Base-by-base conservation (phyloP, 2,329 filamentous ascomycete genomes). In the Hymenoscyphus infarciens region DNA sequence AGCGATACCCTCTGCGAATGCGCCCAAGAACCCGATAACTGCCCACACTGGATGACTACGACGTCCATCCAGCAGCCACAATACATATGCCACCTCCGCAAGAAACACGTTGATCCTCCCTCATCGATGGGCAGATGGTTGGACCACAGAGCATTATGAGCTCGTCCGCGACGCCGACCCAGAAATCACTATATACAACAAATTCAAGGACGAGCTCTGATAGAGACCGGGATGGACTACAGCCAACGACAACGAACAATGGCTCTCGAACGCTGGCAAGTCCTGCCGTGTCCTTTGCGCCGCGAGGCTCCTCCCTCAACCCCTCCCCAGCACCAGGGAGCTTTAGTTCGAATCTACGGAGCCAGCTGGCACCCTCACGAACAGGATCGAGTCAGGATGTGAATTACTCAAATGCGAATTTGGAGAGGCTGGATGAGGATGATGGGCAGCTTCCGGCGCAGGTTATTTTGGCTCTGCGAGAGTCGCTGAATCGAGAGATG, bases 401-500 rank as follows among this genome's bases (percentile, higher is more conserved):
- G 55, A 81, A 83, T 58, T 81, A 80, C 61, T 74, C 77, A 38
- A 79, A 79, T 69, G 61, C 66, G 27, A 77, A 77, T 70, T 75
- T 83, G 69, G 84, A 86, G 63, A 84, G 83, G 71, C 73, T 84
- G 39, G 87, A 89, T 61, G 88, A 91, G 68, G 85, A 87, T 60
- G 84, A 86, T 63, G 76, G 71, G 69, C 79, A 81, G 8, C 82
- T 82, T 10, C 82, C 87, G 15, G 92, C 96, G 74, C 87, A 92
- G 76, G 84, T 87, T 49, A 86, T 97, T 71, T 84, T 87, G 25
- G 81, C 85, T 59, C 83, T 97, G 66, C 88, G 89, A 72, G 93
- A 97, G 70, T 86, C 89, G 72, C 88, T 99, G 67, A 94, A 92
- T 69, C 94, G 96, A 72, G 96, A 99, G 78, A 88, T 93, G 79